Evolutionary conservation across 1,139 yeast genomes (phyloP), one percentile per base, ranked within the genome.

Genomic region (Citeromyces hawaiiensis): DNA sequence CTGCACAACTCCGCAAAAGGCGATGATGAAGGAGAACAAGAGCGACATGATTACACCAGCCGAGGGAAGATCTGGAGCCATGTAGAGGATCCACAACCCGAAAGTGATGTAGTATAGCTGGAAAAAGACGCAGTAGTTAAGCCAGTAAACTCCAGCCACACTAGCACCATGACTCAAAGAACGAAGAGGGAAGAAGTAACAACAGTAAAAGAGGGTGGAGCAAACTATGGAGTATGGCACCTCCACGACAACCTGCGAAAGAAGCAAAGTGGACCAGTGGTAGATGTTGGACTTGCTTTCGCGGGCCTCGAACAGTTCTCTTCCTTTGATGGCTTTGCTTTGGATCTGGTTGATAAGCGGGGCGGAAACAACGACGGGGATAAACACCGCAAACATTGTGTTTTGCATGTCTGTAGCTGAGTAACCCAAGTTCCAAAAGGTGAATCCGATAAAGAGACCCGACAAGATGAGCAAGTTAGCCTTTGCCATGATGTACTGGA

Each of bases 1-100:
- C 52, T 76, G 83, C 40, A 74, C 70, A 43, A 77, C 78, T 54
- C 85, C 85, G 51, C 78, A 69, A 60, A 76, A 76, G 9, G 69
- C 61, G 42, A 76, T 63, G 57, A 74, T 59, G 44, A 76, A 70
- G 5, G 78, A 61, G 46, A 72, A 62, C 44, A 66, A 61, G 50
- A 74, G 61, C 43, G 76, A 72, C 41, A 68, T 63, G 37, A 76
- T 57, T 36, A 76, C 76, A 36, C 71, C 69, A 3, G 83, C 81
- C 25, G 83, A 70, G 45, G 76, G 76, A 38, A 75, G 62, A 55
- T 77, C 74, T 15, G 83, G 83, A 1, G 82, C 59, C 49, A 71
- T 57, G 50, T 76, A 75, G 35, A 76, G 59, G 42, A 75, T 57
- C 55, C 70, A 59, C 41, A 76, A 58, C 40, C 75, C 79, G 46